Evolutionary conservation across 2,329 filamentous ascomycete genomes (phyloP).

Genomic region (Penicillium sp.): DNA sequence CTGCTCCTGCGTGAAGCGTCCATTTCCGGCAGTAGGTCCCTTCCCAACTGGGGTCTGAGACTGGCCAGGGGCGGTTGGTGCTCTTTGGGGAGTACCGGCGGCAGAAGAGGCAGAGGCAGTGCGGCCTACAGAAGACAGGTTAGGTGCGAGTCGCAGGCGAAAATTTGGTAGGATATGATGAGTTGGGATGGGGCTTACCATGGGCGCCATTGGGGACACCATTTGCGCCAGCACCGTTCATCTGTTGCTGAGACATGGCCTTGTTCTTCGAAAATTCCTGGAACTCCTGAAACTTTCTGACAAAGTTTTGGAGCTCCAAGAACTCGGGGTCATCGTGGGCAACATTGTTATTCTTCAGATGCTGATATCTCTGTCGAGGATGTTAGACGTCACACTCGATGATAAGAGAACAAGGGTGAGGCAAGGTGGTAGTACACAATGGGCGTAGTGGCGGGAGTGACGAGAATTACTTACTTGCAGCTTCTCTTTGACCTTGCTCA

Average conservation of each 20-base stretch:
- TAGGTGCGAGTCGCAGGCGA: background rate
- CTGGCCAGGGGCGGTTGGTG: conserved; percentile 20
- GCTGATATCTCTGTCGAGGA: conserved; percentile 70
- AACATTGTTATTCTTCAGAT: conserved; percentile 84
- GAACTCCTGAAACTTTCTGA: conserved; percentile 64
- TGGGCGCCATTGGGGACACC: conserved; percentile 42
- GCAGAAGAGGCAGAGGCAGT: conserved; percentile 37
- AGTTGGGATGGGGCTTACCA: conserved; percentile 30
- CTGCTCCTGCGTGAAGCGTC: conserved; percentile 75
- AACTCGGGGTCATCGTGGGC: conserved; percentile 82
- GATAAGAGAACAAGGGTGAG: background rate
- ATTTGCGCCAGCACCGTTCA: conserved; percentile 36
- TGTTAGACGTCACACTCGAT: conserved; percentile 35
- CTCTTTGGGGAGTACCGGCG: conserved; percentile 23
- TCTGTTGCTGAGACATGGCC: conserved; percentile 36
- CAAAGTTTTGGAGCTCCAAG: conserved; percentile 74
- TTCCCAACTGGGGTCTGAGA: conserved; percentile 27
- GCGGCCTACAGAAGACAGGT: conserved; percentile 27
- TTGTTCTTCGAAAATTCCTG: conserved; percentile 50
- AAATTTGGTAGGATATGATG: background rate
- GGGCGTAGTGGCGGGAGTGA: conserved; percentile 1
- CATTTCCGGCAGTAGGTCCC: conserved; percentile 34
- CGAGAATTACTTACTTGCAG: conserved; percentile 45
- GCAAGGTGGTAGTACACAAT: background rate
- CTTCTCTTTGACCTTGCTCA: conserved; percentile 44